These are phyloP conservation scores for Picea glauca DNA, from an alignment of 75 land plant species.

Conservation along the genomic window DNA sequence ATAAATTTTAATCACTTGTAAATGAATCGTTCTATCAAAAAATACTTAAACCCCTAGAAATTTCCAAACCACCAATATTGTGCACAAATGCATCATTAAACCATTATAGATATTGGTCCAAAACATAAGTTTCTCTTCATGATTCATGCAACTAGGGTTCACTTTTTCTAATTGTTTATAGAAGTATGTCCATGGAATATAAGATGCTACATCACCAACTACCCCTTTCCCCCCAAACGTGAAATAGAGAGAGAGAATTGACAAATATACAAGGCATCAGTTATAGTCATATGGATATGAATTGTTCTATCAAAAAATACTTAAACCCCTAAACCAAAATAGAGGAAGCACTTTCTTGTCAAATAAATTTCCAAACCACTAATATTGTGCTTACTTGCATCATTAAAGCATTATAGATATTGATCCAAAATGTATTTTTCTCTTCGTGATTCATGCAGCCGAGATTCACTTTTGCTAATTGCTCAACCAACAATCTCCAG, in stretches of 20 bases:
- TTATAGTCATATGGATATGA: neutral
- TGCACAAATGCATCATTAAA: too few relatives aligned
- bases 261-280: neutral
- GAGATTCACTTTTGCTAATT: slow-evolving; percentile 70
- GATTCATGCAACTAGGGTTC: too few relatives aligned
- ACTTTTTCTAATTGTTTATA: too few relatives aligned
- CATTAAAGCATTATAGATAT: slow-evolving; percentile 81
- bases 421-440: slow-evolving; percentile 90
- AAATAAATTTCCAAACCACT: neutral
- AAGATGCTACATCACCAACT: neutral
- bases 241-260: neutral
- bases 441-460: slow-evolving; percentile 45
- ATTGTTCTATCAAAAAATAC: neutral
- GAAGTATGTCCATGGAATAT: neutral
- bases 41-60: too few relatives aligned
- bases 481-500: slow-evolving; percentile 73
- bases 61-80: too few relatives aligned
- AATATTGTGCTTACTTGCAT: slow-evolving; percentile 71
- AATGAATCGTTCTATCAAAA: too few relatives aligned
- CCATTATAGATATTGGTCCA: too few relatives aligned
- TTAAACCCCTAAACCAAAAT: neutral
- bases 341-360: neutral
- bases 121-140: too few relatives aligned
- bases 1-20: too few relatives aligned
- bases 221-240: neutral